Conservation (phyloP, 768 basidiomycete species). For the Dentipellis fragilis region DNA sequence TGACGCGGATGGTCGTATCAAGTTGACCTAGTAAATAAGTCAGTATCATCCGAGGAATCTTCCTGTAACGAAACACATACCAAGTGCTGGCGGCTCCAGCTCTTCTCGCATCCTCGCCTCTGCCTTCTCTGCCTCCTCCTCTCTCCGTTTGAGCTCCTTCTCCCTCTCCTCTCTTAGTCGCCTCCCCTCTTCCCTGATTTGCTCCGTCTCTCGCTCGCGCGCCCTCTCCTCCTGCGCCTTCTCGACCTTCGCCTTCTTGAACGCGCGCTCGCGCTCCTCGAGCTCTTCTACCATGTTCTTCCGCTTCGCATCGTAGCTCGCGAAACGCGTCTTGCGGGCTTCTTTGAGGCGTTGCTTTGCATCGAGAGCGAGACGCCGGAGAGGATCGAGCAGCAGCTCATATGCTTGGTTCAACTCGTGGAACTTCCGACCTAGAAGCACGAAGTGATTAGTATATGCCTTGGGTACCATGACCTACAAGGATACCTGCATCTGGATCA, state of each 20-base stretch:
- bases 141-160: slow-evolving; percentile 35
- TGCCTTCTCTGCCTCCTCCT: slow-evolving; percentile 28
- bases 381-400: slow-evolving; percentile 71
- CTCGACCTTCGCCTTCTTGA: slow-evolving; percentile 63
- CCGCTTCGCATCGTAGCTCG: slow-evolving; percentile 60
- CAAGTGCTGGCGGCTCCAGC: slow-evolving; percentile 48
- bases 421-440: slow-evolving; percentile 42
- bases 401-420: slow-evolving; percentile 79
- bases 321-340: slow-evolving; percentile 61
- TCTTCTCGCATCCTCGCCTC: slow-evolving; percentile 22
- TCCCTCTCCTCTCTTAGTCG: slow-evolving; percentile 58
- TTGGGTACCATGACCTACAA: neutral
- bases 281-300: slow-evolving; percentile 69
- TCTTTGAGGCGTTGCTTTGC: slow-evolving; percentile 65
- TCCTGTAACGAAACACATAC: slow-evolving; percentile 19
- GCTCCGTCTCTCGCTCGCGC: slow-evolving; percentile 53
- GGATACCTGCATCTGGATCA: slow-evolving; percentile 66
- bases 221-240: slow-evolving; percentile 47
- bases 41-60: neutral
- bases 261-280: slow-evolving; percentile 62
- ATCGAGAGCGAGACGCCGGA: slow-evolving; percentile 69
- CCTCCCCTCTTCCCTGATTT: slow-evolving; percentile 67
- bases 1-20: slow-evolving; percentile 71
- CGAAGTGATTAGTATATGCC: slow-evolving; percentile 26
- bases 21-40: slow-evolving; percentile 33